Evolutionary conservation across 306 rosid species (phyloP), one percentile per base, ranked within the genome.

Genomic region (Quercus glauca): DNA sequence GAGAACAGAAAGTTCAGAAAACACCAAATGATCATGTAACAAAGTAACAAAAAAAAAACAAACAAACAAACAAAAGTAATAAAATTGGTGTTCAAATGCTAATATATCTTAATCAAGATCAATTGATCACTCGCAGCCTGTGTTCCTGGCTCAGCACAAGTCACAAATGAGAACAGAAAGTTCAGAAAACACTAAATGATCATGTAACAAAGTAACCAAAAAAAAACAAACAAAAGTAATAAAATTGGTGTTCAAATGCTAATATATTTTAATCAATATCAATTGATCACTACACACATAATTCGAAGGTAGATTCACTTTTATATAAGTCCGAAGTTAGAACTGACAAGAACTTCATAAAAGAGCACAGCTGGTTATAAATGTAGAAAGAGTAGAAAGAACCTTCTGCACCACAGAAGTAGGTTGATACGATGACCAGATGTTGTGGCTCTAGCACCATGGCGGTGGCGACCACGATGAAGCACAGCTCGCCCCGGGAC

Each of bases 401-500:
- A 88, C 91, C 91, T 88, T 88, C 91, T 83, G 80, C 91, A 86
- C 91, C 91, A 88, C 33, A 88, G 68, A 65, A 88, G 88, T 37
- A 88, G 78, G 80, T 88, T 88, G 81, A 81, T 73, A 20, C 91
- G 89, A 71, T 88, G 83, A 65, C 91, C 91, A 35, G 85, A 86
- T 57, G 89, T 86, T 23, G 89, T 88, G 63, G 89, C 88, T 74
- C 86, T 86, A 52, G 91, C 88, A 79, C 91, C 91, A 88, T 86
- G 91, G 73, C 91, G 91, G 73, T 88, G 89, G 15, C 91, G 91
- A 59, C 91, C 91, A n/a, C 88, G 88, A 79, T 88, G 91, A 81
- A 88, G 89, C 58, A 88, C 86, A 76, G 89, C 91, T 75, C 75
- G 83, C 74, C 91, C 91, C 49, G 88, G 85, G 58, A 72, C 81